Base-by-base conservation (phyloP, 306 rosid genomes). In the Benincasa hispida region DNA sequence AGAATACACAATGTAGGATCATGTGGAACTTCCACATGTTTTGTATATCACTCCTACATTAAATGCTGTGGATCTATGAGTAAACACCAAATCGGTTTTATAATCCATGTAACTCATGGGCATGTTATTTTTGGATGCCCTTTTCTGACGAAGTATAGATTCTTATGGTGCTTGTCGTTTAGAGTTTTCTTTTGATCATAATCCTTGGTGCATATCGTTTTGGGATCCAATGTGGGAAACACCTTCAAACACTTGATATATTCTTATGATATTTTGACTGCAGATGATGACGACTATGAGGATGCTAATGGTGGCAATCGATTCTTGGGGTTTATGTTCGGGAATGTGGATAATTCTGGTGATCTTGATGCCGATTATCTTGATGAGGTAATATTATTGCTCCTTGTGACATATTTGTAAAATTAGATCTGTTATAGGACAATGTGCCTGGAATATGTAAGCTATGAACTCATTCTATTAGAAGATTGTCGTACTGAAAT, bases 341-440 rank as follows among this genome's bases (percentile, higher is more conserved):
- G 98, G 50, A 93, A 93, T 84, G 96, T 93, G 35, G 96, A 93
- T 77, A 92, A 93, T 76, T 93, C 96, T 32, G 98, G 97, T 34
- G 94, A 89, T 83, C 97, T 93, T 50, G 97, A 93, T 79, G 98
- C 81, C 19, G 97, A 93, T 83, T 93, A 91, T 86, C 96, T 93
- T 84, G 98, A 93, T 28, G 94, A 93, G 97, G 98, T 93, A 85
- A 76, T 37, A 61, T 76, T 77, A 8, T 56, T 80, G 39, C 9
- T 81, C 74, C 51, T 55, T 55, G 11, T 82, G 15, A 32, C 56
- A 45, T 69, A 21, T 69, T 45, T 69, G 56, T 67, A 65, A 81
- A 54, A 39, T n/a, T 77, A 80, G 72, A 53, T 76, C 61, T 79
- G 55, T 68, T 21, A 22, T 32, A 42, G 35, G 55, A 42, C 53